Conservation (phyloP, 2,329 filamentous ascomycete species). For the Nothopassalora personata region DNA sequence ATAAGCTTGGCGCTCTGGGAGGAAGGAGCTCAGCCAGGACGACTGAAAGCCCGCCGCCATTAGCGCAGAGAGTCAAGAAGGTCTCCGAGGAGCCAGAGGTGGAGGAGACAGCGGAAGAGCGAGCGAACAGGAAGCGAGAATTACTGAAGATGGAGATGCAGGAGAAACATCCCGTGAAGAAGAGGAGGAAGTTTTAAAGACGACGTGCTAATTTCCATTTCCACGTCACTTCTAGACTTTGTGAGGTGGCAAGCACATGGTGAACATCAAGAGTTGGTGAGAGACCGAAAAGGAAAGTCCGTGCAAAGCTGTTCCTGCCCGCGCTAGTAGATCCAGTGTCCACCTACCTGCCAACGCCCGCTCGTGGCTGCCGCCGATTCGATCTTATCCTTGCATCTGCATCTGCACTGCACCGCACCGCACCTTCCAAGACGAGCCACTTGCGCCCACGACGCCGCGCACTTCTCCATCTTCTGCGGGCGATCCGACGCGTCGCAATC, state of each 20-base stretch:
- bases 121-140: constrained; percentile 50
- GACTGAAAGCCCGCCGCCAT: neutral
- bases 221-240: neutral
- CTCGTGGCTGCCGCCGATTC: neutral
- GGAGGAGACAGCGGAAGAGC: constrained; percentile 37
- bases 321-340: neutral
- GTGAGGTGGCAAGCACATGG: too few species aligned
- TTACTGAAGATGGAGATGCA: constrained; percentile 52
- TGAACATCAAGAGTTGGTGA: neutral
- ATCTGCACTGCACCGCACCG: neutral
- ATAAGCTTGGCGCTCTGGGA: constrained; percentile 20
- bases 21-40: constrained; percentile 5
- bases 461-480: neutral
- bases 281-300: neutral
- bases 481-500: neutral
- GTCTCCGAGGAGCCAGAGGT: neutral
- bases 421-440: neutral
- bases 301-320: neutral
- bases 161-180: constrained; percentile 49
- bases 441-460: neutral
- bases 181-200: constrained; percentile 51
- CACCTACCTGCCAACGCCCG: neutral
- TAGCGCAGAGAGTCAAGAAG: neutral
- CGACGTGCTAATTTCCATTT: neutral
- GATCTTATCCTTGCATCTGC: neutral